Percentiles rank a stretch among this genome's conserved stretches.
Conservation (phyloP, 176 grass and related monocot species). For the Sorghum bicolor region DNA sequence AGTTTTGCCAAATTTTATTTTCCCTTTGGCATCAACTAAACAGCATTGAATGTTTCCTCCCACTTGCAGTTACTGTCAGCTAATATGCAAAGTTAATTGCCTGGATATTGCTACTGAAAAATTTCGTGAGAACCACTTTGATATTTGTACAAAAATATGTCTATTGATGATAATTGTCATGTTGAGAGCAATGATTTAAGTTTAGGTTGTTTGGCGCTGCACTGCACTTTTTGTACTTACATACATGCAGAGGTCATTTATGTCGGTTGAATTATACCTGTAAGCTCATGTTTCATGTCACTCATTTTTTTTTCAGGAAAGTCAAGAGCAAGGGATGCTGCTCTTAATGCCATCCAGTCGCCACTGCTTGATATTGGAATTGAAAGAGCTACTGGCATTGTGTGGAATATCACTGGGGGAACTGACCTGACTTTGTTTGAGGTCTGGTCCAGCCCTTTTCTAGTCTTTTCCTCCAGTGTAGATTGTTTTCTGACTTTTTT, state of each 20-base stretch:
- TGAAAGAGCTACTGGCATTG: constrained; percentile 87
- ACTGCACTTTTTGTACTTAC: background rate
- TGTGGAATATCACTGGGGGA: constrained; percentile 95
- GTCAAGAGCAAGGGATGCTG: constrained; percentile 84
- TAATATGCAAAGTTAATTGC: background rate
- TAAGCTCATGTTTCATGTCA: constrained; percentile 5
- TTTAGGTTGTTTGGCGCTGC: background rate
- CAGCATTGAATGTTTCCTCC: background rate
- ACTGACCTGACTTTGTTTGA: constrained; percentile 82
- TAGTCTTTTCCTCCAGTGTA: background rate
- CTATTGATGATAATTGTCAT: background rate
- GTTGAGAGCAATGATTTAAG: background rate
- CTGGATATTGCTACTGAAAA: background rate
- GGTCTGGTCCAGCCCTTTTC: constrained; percentile 47
- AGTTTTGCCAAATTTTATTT: background rate
- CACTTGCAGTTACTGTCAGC: background rate
- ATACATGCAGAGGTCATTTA: background rate
- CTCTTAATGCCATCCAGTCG: constrained; percentile 91
- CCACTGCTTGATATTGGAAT: constrained; percentile 94
- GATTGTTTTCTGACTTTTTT: constrained; percentile 19
- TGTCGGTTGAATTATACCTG: background rate
- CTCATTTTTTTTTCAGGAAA: constrained; percentile 53
- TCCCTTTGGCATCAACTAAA: constrained; percentile 1
- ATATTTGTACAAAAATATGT: background rate
- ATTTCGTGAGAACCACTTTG: background rate